Evolutionary conservation across 352 stramenopile species (phyloP), one percentile per base, ranked within the genome.

Genomic region (Blastocystis sp.): DNA sequence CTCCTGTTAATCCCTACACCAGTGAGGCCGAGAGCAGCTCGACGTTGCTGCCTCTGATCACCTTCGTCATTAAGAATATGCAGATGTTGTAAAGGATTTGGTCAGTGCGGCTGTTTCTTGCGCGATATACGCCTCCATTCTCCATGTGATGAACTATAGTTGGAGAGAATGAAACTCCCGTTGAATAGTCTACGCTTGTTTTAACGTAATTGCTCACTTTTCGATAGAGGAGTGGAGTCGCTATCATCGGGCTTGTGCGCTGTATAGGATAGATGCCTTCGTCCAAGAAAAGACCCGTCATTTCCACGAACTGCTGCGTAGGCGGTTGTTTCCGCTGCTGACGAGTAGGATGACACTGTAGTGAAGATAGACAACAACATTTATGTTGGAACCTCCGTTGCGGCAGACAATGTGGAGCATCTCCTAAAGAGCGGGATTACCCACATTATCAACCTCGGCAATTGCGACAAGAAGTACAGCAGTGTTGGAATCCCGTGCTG

Each of bases 41-140:
- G 2, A 69, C 74, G 37, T 21, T 85, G 3, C 50, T 85, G 35
- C 74, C 74, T 41, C 45, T 85, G 61, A 85, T 85, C 31, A 67
- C 74, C 37, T 85, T 39, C 24, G 74, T 85, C 12, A 67, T 85
- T 69, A 62, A 85, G 74, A 85, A 85, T 69, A 85, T 85, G 74
- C 74, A 69, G 55, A 55, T 69, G 33, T 26, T 81, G n/a, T 81
- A 59, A 78, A 31, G 35, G 33, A 60, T n/a, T n/a, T n/a, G n/a
- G n/a, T n/a, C n/a, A n/a, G n/a, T n/a, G n/a, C n/a, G n/a, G n/a
- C n/a, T n/a, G n/a, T n/a, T n/a, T n/a, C n/a, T n/a, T n/a, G n/a
- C n/a, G n/a, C n/a, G n/a, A n/a, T n/a, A n/a, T 62, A 35, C 12
- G 35, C 35, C 24, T 69, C 62, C 29, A 26, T 37, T 69, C 35